These are phyloP conservation scores for Phytophthora sp. DNA, from an alignment of 352 stramenopile genomes.

Conservation along the genomic window DNA sequence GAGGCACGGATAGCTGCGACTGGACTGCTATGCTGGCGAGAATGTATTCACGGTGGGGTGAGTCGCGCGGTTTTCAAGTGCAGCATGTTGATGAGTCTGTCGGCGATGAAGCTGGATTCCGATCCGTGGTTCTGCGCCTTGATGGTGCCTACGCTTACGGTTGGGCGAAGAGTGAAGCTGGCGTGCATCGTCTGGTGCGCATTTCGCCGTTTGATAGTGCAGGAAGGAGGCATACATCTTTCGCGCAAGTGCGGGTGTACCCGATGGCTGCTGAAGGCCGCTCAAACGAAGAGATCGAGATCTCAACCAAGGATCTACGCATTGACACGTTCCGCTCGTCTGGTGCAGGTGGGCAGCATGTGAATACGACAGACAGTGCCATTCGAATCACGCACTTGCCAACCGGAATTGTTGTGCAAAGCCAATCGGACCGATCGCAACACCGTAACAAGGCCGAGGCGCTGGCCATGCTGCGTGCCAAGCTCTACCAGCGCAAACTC, in stretches of 20 bases:
- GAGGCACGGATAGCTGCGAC: constrained; percentile 96
- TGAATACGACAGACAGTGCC: constrained; percentile 97
- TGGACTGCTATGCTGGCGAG: constrained; percentile 95
- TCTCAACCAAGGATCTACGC: constrained; percentile 89
- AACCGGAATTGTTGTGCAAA: constrained; percentile 94
- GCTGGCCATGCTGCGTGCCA: constrained; percentile 82
- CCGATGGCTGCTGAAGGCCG: constrained; percentile 49
- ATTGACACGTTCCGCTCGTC: constrained; percentile 95
- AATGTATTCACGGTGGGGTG: constrained; percentile 93
- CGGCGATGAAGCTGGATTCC: constrained; percentile 73
- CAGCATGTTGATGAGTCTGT: constrained; percentile 91
- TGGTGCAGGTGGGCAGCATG: constrained; percentile 95
- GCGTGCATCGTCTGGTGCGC: constrained; percentile 95
- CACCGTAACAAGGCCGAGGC: constrained; percentile 94
- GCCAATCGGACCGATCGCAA: constrained; percentile 95
- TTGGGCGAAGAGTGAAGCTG: constrained; percentile 94
- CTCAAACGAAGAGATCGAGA: constrained; percentile 48
- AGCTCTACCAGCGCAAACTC: constrained; percentile 77
- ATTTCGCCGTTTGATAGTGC: constrained; percentile 96
- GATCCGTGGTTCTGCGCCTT: constrained; percentile 61
- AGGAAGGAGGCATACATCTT: constrained; percentile 94
- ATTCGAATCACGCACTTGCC: constrained; percentile 96
- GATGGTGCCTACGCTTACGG: constrained; percentile 90
- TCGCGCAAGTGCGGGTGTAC: constrained; percentile 90
- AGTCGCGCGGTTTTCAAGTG: constrained; percentile 51